Conservation (phyloP, 352 stramenopile species). For the Globisporangium nunn region DNA sequence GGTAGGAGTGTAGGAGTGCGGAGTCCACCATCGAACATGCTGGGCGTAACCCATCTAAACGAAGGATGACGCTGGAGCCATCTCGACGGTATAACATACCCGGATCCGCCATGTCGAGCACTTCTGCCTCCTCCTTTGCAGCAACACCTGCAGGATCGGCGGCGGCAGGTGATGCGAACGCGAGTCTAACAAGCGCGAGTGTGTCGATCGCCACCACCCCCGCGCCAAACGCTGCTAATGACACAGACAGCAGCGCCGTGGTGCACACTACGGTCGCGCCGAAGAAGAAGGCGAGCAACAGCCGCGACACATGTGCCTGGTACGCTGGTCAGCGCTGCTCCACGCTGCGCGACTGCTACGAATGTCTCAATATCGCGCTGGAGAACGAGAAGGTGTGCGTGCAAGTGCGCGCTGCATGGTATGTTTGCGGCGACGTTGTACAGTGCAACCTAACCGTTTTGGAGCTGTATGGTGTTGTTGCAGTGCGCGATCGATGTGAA, state of each 20-base stretch:
- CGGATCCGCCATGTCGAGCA: not conserved
- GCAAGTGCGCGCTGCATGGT: not conserved
- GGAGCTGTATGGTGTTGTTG: not conserved
- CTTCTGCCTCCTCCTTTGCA: too few species aligned
- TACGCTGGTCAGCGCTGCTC: conserved; percentile 9
- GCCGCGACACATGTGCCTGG: conserved; percentile 11
- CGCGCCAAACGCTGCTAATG: not conserved
- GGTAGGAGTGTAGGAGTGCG: too few species aligned
- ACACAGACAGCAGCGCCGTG: too few species aligned
- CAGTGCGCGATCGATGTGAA: conserved; percentile 12
- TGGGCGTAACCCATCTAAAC: too few species aligned
- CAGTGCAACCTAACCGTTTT: too few species aligned
- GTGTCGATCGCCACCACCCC: not conserved
- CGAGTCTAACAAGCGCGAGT: not conserved
- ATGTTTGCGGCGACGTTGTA: not conserved
- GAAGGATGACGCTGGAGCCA: not conserved
- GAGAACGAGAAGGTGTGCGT: not conserved
- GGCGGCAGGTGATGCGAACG: not conserved
- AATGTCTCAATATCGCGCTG: conserved; percentile 14
- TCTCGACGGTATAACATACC: not conserved
- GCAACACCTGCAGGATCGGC: not conserved
- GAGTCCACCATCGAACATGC: too few species aligned
- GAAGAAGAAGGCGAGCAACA: conserved; percentile 6
- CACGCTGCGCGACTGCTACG: conserved; percentile 14
- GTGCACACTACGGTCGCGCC: conserved; percentile 4